These are phyloP conservation scores for Ophiostoma sp. DNA, from an alignment of 2,329 filamentous ascomycete species.

Conservation along the genomic window DNA sequence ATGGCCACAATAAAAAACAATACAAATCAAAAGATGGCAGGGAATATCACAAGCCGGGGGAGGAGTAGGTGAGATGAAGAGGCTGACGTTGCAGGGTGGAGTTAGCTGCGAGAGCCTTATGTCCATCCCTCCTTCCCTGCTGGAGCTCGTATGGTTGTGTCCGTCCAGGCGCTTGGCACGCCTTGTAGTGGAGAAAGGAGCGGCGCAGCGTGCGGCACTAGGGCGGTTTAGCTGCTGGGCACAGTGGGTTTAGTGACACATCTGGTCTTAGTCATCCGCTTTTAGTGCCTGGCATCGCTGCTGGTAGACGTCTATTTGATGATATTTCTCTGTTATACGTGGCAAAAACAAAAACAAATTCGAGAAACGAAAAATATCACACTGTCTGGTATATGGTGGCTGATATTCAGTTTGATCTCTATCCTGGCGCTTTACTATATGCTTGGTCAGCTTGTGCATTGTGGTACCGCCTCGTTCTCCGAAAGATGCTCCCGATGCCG, in stretches of 20 bases:
- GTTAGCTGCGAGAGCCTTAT: conserved; percentile 6
- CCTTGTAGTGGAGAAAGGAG: not conserved
- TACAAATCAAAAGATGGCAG: not conserved
- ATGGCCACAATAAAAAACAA: not conserved
- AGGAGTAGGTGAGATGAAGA: conserved; percentile 4
- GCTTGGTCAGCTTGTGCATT: too few relatives aligned
- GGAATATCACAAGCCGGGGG: not conserved
- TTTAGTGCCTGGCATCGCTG: not conserved
- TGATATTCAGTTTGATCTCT: too few relatives aligned
- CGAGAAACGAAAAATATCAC: too few relatives aligned
- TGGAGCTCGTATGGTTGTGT: not conserved
- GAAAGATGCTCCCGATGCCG: not conserved
- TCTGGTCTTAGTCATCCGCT: not conserved
- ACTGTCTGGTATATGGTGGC: too few relatives aligned
- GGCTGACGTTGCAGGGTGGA: conserved; percentile 7
- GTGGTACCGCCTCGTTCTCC: too few relatives aligned
- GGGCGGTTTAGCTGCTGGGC: not conserved
- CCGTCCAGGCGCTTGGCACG: not conserved
- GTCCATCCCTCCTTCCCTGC: not conserved
- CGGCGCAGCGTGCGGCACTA: conserved; percentile 10
- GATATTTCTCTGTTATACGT: too few relatives aligned
- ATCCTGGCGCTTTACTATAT: too few relatives aligned
- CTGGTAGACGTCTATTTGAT: not conserved
- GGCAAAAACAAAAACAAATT: too few relatives aligned
- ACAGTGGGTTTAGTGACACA: not conserved